These are phyloP conservation scores for Pseudocercospora macadamiae DNA, from an alignment of 2,329 filamentous ascomycete genomes.

Conservation along the genomic window DNA sequence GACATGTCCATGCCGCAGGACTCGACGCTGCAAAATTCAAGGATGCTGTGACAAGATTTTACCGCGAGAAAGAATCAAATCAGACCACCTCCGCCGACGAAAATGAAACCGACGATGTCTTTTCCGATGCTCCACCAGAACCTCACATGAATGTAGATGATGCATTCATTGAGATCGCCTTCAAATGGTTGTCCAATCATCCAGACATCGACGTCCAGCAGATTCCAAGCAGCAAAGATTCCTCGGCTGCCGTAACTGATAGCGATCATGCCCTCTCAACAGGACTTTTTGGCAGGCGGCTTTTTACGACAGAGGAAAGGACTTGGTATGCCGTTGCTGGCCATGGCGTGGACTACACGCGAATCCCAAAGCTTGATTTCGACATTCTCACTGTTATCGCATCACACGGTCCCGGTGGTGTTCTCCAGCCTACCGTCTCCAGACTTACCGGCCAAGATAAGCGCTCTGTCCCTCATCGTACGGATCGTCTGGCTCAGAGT, in stretches of 20 bases:
- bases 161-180: conserved; percentile 56
- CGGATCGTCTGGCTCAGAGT: conserved; percentile 58
- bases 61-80: conserved; percentile 32
- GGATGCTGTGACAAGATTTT: conserved; percentile 43
- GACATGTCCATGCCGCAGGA: no score
- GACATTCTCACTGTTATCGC: conserved; percentile 62
- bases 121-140: conserved; percentile 30
- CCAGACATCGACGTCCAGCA: conserved; percentile 52
- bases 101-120: conserved; percentile 27
- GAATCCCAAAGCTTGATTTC: conserved; percentile 59
- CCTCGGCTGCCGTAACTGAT: conserved; percentile 44
- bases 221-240: conserved; percentile 47
- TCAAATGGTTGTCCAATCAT: conserved; percentile 60
- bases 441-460: conserved; percentile 64
- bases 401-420: conserved; percentile 55
- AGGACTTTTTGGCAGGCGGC: conserved; percentile 34
- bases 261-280: conserved; percentile 35
- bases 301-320: conserved; percentile 58
- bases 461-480: conserved; percentile 64
- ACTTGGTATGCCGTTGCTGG: conserved; percentile 64
- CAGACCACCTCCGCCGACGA: not conserved
- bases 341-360: conserved; percentile 59
- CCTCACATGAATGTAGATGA: conserved; percentile 47
- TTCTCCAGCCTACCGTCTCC: conserved; percentile 61
- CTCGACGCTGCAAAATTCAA: conserved; percentile 46